phyloP scores from a whole-genome alignment of 352 stramenopile genomes.

The Bremia lactucae region DNA sequence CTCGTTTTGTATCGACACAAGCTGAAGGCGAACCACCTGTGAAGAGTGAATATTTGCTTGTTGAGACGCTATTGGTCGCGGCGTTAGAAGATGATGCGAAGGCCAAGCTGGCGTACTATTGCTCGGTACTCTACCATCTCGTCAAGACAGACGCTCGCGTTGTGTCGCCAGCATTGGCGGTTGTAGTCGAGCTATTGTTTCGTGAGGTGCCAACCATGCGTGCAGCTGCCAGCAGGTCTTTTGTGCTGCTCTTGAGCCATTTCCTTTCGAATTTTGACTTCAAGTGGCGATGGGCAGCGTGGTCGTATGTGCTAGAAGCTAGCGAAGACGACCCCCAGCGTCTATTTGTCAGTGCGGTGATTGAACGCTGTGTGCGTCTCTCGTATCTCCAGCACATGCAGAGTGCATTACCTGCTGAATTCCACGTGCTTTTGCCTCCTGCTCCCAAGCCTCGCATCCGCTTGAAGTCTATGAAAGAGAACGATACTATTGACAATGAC shows the following conservation, averaged over 20 bases:
- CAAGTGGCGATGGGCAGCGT: slow-evolving; percentile 77
- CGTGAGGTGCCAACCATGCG: slow-evolving; percentile 70
- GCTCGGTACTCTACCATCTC: slow-evolving; percentile 62
- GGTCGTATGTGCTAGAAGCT: slow-evolving; percentile 67
- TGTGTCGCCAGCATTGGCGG: slow-evolving; percentile 64
- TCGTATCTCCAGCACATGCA: slow-evolving; percentile 84
- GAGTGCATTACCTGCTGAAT: slow-evolving; percentile 49
- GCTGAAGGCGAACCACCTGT: slow-evolving; percentile 16
- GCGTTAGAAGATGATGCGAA: slow-evolving; percentile 36
- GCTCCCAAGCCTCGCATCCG: slow-evolving; percentile 58
- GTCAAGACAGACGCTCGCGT: slow-evolving; percentile 60
- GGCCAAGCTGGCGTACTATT: slow-evolving; percentile 50
- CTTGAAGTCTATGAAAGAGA: slow-evolving; percentile 27
- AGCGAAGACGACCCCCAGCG: slow-evolving; percentile 72
- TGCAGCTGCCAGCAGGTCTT: slow-evolving; percentile 38
- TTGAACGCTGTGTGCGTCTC: slow-evolving; percentile 75
- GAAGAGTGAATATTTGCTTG: slow-evolving; percentile 70
- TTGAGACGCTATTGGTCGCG: slow-evolving; percentile 62
- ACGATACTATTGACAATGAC: slow-evolving; percentile 7
- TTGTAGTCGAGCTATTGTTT: slow-evolving; percentile 79
- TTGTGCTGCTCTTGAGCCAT: slow-evolving; percentile 76
- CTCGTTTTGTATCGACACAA: slow-evolving; percentile 35
- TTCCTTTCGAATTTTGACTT: slow-evolving; percentile 85
- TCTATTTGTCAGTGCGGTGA: slow-evolving; percentile 75
- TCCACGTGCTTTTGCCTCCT: slow-evolving; percentile 70